Evolutionary conservation across 768 basidiomycete genomes (phyloP), one percentile per base, ranked within the genome.

Genomic region (Coprinopsis cinerea): DNA sequence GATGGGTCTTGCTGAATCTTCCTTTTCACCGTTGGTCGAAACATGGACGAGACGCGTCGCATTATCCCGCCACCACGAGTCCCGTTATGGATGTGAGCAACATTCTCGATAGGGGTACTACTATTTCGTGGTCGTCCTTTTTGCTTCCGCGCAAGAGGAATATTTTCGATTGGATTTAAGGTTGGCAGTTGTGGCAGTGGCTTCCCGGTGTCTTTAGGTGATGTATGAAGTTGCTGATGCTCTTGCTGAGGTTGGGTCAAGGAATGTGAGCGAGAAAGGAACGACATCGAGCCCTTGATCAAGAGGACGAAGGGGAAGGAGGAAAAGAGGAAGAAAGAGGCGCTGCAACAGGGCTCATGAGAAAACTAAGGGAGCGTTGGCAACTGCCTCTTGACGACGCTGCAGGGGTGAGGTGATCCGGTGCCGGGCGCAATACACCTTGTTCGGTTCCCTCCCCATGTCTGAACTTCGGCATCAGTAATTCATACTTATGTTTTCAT

Each of bases 41-140:
- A 68, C 24, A 68, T 64, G 17, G 61, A 58, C 18, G 64, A 64
- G 39, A 68, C 64, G 34, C 65, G 62, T 44, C 59, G 57, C 26
- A 67, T 64, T 20, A 67, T 26, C 2, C 23, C 36, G 6, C 24
- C 17, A 10, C 14, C 24, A 37, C 18, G 36, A 6, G 36, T 18
- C 6, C 14, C 22, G 47, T 27, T 9, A 17, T 4, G 44, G 10
- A n/a, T 4, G 44, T 14, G 9, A 36, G 6, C 20, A 14, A 35
- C 28, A 3, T 39, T 40, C 25, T 39, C 36, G 36, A 39, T 18
- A 17, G 36, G 36, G 17, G 14, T 30, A 14, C 6, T 43, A 22
- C 42, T 17, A 48, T 11, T 37, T n/a, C 34, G 30, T 32, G 36
- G 22, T 25, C 26, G 28, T 30, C 17, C 9, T 26, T 26, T 43